Evolutionary conservation across 2,329 filamentous ascomycete species (phyloP), one percentile per base, ranked within the genome.

Genomic region (Cordyceps javanica): DNA sequence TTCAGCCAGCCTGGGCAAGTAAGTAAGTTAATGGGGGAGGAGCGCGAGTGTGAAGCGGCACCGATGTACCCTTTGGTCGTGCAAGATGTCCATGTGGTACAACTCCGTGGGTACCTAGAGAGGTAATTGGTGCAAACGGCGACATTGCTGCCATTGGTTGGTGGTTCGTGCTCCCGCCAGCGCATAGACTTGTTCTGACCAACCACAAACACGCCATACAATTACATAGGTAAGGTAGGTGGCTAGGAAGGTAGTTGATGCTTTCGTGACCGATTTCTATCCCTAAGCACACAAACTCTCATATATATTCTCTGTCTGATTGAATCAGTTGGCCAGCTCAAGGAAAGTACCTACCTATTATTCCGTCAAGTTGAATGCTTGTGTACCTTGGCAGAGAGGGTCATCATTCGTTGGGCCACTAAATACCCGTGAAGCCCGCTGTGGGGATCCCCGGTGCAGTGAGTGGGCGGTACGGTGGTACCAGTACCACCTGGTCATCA

Each of bases 401-500:
- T 16, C 45, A 23, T 21, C 28, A 34, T n/a, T 16, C 19, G 28
- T 34, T 51, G 32, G 48, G 48, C 30, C 30, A 21, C 32, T 42
- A 42, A 32, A 21, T 16, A 41, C 10, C 16, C 52, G 52, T 41
- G 41, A 55, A 55, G 41, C 52, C 52, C 52, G 41, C 52, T 46
- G 52, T 46, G 52, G 52, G 51, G 52, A 16, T 38, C 39, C 39
- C 39, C 19, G 34, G 44, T 16, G 4, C 50, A 41, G n/a, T 42
- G 50, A 25, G 13, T 25, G 49, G 26, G 9, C 36, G 5, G 36
- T 19, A 21, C 8, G 36, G 19, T n/a, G n/a, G n/a, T 19, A 39
- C 36, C 36, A 19, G n/a, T 21, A 19, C 11, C 11, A 16, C 11
- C n/a, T n/a, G n/a, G n/a, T n/a, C n/a, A n/a, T n/a, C n/a, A n/a